Evolutionary conservation across 805 yeast genomes (phyloP).

Genomic region (Saccharomycopsis babjevae): DNA sequence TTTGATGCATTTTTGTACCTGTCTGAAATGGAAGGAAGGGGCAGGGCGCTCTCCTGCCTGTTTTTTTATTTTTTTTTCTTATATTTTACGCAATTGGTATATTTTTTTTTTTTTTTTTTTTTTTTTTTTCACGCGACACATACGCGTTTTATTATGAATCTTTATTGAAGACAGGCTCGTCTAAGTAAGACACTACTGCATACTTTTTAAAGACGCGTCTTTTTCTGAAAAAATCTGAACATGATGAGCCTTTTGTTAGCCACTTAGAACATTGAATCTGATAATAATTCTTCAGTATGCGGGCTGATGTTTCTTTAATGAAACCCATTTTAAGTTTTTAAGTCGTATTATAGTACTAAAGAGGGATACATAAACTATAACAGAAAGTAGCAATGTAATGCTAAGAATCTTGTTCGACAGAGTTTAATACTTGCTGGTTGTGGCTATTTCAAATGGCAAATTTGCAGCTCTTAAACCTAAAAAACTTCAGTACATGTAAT

Average conservation of each 20-base stretch:
- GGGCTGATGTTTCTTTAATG: not conserved
- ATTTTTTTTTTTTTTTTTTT: not conserved
- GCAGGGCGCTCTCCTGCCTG: not conserved
- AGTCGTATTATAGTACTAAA: not conserved
- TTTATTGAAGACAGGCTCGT: not conserved
- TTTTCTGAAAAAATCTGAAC: not conserved
- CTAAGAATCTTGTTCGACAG: not conserved
- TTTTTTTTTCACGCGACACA: not conserved
- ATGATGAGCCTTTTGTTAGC: not conserved
- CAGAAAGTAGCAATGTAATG: not conserved
- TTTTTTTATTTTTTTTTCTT: not conserved
- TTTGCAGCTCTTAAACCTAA: not conserved
- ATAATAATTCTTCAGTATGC: not conserved
- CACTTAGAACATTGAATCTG: too few species aligned
- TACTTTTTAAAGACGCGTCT: not conserved
- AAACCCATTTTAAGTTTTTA: not conserved
- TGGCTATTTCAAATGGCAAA: not conserved
- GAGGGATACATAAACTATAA: not conserved
- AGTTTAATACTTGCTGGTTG: not conserved
- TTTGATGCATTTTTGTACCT: not conserved
- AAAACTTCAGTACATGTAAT: not conserved
- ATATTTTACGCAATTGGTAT: not conserved
- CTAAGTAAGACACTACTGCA: not conserved
- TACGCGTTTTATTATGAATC: not conserved
- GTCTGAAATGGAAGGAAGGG: not conserved